Conservation (phyloP, 2,329 filamentous ascomycete species). For the Huntiella abstrusa region DNA sequence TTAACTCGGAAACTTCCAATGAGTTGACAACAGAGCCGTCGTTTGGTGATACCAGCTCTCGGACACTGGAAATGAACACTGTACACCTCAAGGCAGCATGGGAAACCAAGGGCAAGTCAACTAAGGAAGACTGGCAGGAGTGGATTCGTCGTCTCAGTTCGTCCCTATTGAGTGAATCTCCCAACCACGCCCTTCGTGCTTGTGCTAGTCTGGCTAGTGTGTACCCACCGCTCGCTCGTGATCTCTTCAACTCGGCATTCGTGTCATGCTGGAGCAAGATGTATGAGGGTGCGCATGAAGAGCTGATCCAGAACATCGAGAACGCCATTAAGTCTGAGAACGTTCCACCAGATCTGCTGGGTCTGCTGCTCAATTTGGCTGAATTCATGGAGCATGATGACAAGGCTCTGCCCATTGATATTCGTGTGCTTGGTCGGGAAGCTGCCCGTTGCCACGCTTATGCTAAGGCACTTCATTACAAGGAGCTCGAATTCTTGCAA, state of each 20-base stretch:
- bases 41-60: slow-evolving; percentile 68
- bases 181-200: slow-evolving; percentile 82
- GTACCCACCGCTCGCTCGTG: slow-evolving; percentile 77
- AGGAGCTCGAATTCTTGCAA: slow-evolving; percentile 93
- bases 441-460: slow-evolving; percentile 95
- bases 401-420: slow-evolving; percentile 93
- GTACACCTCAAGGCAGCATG: slow-evolving; percentile 93
- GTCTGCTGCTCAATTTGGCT: slow-evolving; percentile 82
- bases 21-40: slow-evolving; percentile 63
- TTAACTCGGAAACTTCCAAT: slow-evolving; percentile 58
- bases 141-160: slow-evolving; percentile 97
- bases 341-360: slow-evolving; percentile 86
- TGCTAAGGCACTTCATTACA: slow-evolving; percentile 95
- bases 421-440: slow-evolving; percentile 81
- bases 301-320: slow-evolving; percentile 88
- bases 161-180: slow-evolving; percentile 83
- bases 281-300: slow-evolving; percentile 91
- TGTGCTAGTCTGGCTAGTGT: slow-evolving; percentile 82
- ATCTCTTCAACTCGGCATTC: slow-evolving; percentile 96
- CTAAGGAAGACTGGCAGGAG: slow-evolving; percentile 96
- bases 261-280: slow-evolving; percentile 98
- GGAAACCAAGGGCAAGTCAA: slow-evolving; percentile 93
- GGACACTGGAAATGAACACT: slow-evolving; percentile 93
- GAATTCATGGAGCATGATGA: slow-evolving; percentile 99
- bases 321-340: slow-evolving; percentile 87